Evolutionary conservation across 805 yeast genomes (phyloP), one percentile per base, ranked within the genome.

Genomic region (Kregervanrija delftensis): DNA sequence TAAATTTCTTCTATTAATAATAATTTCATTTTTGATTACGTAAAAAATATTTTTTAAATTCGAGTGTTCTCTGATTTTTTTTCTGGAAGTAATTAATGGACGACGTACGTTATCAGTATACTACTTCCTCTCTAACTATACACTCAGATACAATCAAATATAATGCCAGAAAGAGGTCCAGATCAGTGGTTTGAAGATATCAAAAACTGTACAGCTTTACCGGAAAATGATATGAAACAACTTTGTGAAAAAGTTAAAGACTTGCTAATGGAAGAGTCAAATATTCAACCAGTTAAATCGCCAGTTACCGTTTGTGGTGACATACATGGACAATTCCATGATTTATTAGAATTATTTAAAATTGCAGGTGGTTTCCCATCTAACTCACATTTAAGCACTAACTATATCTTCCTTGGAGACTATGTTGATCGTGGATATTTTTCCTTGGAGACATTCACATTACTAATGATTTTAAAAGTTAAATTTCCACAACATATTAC

Each of bases 361-460:
- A 83, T 90, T 11, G 77, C 89, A 28, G 99, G 99, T 38, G 98
- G 98, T 14, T 77, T 90, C 52, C 98, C 98, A 0, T 81, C 81
- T 46, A 81, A 83, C 43, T 51, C 64, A 3, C 70, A 67, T 49
- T 40, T 59, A 16, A 57, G 61, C 41, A 61, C 61, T 2, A 82
- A 83, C 61, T 91, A 86, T 66, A 77, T 91, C 39, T 91, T 91
- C 55, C 66, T 91, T 55, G 99, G 99, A 34, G 99, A 91, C 64
- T 91, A 91, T 61, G 99, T 91, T 41, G 99, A 91, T 66, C 75
- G 99, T 61, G 99, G 99, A n/a, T 93, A 88, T 64, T 91, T 91
- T 65, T 82, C 93, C 40, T 70, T 91, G 49, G 99, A 91, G 59
- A 91, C 98, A 0, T 90, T 91, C 67, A 91, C 98, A 5, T 68